phyloP scores from a whole-genome alignment of 768 basidiomycete species.

The Phlebiopsis flavidoalba region DNA sequence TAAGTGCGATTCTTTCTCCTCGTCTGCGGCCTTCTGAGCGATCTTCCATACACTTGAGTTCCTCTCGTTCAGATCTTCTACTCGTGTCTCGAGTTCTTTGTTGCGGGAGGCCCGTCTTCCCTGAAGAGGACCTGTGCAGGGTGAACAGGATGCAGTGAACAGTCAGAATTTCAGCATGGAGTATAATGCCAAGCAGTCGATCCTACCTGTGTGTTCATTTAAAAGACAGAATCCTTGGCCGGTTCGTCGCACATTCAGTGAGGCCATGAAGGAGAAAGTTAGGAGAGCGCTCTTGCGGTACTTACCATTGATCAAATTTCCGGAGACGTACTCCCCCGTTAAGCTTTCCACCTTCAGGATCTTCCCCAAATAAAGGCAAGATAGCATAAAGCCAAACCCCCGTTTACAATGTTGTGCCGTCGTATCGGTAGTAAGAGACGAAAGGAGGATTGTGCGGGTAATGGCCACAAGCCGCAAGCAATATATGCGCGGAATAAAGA shows the following conservation, averaged over 20 bases:
- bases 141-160: background rate
- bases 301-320: background rate
- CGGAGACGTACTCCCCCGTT: background rate
- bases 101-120: slow-evolving; percentile 28
- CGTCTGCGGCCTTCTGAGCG: slow-evolving; percentile 29
- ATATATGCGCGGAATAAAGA: background rate
- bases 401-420: background rate
- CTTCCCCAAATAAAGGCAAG: slow-evolving; percentile 2
- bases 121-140: slow-evolving; percentile 25
- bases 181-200: too few relatives aligned
- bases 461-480: background rate
- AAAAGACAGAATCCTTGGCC: slow-evolving; percentile 29
- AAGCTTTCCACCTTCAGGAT: background rate
- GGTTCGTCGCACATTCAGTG: background rate
- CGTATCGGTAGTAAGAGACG: background rate
- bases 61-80: slow-evolving; percentile 34
- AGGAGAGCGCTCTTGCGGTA: background rate
- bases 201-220: slow-evolving; percentile 30
- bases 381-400: background rate
- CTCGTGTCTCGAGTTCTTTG: slow-evolving; percentile 23
- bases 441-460: background rate
- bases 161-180: too few relatives aligned
- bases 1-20: slow-evolving; percentile 26
- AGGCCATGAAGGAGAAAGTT: background rate
- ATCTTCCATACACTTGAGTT: slow-evolving; percentile 37